phyloP scores from a whole-genome alignment of 73 alveolate genomes.

The Paramecium primaurelia region DNA sequence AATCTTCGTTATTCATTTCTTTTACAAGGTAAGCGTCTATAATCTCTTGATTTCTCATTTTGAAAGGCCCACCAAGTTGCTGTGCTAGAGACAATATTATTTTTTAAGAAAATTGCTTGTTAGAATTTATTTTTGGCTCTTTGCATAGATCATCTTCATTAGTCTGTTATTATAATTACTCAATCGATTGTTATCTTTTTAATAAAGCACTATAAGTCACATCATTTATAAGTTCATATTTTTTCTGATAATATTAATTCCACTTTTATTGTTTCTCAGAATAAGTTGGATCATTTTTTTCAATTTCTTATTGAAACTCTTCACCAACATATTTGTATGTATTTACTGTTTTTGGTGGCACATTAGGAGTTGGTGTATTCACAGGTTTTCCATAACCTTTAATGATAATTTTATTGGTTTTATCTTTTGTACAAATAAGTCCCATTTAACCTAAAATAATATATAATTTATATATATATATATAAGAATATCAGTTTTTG shows the following conservation, averaged over 20 bases:
- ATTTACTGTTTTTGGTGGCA: background rate
- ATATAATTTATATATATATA: background rate
- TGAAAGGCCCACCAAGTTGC: background rate
- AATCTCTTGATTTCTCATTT: background rate
- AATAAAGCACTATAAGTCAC: background rate
- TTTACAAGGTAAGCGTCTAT: background rate
- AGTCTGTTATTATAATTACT: background rate
- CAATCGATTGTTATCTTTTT: background rate
- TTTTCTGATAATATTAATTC: background rate
- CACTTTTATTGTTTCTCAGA: background rate
- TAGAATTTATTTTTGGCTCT: background rate
- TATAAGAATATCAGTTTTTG: slow-evolving; percentile 54
- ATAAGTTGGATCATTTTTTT: background rate
- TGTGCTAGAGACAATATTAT: background rate
- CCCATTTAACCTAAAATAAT: slow-evolving; percentile 1
- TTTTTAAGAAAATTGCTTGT: background rate
- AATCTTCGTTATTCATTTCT: background rate
- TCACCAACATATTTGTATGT: background rate
- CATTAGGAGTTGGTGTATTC: background rate
- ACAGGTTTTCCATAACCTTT: background rate
- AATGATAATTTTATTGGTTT: background rate
- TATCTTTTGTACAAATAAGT: background rate
- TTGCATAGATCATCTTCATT: background rate
- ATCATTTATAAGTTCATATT: background rate
- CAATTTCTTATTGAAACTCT: background rate